These are phyloP conservation scores for Rhodotorula sp. DNA, from an alignment of 1,284 basidiomycete species.

Conservation along the genomic window DNA sequence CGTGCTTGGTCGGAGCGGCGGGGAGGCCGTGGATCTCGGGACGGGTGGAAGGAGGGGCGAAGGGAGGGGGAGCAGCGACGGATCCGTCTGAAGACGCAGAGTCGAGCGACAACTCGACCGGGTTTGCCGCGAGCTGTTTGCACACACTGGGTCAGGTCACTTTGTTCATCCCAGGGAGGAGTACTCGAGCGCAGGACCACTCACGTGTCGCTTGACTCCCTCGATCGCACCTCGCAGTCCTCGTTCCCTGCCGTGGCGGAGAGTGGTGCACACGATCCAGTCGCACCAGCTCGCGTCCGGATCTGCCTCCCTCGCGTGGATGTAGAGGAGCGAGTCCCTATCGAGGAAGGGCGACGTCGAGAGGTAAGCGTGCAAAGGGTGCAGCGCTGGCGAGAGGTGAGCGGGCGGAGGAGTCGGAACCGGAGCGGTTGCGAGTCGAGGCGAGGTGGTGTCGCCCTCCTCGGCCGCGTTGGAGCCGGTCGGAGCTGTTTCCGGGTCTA, in stretches of 20 bases:
- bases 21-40: conserved; percentile 31
- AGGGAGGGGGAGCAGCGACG: conserved; percentile 11
- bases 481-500: conserved; percentile 24
- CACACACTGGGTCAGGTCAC: no score
- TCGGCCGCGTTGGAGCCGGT: not conserved
- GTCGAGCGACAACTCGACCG: conserved; percentile 19
- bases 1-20: conserved; percentile 28
- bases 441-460: not conserved
- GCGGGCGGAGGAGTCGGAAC: conserved; percentile 34
- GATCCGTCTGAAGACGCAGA: not conserved
- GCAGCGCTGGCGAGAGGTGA: conserved; percentile 36
- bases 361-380: conserved; percentile 41
- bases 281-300: conserved; percentile 43
- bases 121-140: conserved; percentile 30
- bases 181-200: not conserved
- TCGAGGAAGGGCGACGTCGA: conserved; percentile 44
- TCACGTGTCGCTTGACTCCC: conserved; percentile 38
- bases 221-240: conserved; percentile 44
- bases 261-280: conserved; percentile 42
- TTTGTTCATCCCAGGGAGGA: not conserved
- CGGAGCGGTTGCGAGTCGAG: conserved; percentile 20
- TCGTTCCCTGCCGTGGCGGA: conserved; percentile 42
- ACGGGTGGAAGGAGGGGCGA: conserved; percentile 25
- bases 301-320: conserved; percentile 42
- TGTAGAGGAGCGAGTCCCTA: conserved; percentile 39